Conservation (phyloP, 225 moss, liverwort and hornwort genomes). For the Polytrichum formosum region DNA sequence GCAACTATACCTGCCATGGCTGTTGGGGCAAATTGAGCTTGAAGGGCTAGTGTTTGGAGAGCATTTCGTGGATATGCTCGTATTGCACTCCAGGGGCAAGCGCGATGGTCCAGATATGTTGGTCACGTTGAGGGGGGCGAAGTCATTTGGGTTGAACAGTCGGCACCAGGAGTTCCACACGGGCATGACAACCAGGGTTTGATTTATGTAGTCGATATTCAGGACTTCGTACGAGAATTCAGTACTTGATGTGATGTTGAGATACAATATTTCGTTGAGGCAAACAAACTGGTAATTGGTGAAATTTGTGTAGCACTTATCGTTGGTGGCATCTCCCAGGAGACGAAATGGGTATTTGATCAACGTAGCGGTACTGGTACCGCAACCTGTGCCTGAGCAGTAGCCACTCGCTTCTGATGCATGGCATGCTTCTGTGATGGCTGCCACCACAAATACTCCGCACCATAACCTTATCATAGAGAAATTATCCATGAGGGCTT, state of each 20-base stretch:
- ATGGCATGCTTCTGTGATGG: neutral
- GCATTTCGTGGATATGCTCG: too few species aligned
- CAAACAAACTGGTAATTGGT: neutral
- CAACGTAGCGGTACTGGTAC: neutral
- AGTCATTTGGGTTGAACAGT: constrained; percentile 11
- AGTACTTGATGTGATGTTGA: neutral
- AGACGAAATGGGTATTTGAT: constrained; percentile 18
- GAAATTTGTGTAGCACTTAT: neutral
- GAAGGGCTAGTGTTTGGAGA: fast-evolving
- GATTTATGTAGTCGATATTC: constrained; percentile 10
- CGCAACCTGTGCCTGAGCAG: neutral
- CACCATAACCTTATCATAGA: neutral
- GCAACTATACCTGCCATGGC: neutral
- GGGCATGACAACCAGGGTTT: constrained; percentile 10
- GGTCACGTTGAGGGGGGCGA: constrained; percentile 22
- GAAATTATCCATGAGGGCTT: neutral
- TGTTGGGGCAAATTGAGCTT: fast-evolving
- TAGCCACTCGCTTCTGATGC: neutral
- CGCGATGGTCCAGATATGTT: neutral
- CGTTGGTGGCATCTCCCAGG: neutral
- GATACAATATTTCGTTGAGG: neutral
- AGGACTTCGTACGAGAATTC: constrained; percentile 6
- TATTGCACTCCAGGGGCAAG: constrained; percentile 17
- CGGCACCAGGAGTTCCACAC: neutral
- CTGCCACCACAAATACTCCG: constrained; percentile 2